Evolutionary conservation across 768 basidiomycete species (phyloP), one percentile per base, ranked within the genome.

Genomic region (Asterophora parasitica): DNA sequence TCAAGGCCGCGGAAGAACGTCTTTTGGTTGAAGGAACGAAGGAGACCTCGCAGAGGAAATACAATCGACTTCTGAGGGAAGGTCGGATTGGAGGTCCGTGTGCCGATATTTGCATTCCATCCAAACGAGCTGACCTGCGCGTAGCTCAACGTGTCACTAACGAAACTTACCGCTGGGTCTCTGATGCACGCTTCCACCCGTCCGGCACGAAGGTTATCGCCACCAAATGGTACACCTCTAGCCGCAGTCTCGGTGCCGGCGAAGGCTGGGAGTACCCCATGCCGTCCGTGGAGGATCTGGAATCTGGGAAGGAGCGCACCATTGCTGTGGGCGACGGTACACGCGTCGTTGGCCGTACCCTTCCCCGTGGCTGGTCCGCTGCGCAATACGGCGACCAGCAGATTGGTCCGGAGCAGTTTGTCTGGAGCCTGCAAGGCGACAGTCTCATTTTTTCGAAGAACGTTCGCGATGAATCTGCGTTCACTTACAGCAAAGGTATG

Each of bases 211-310:
- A 73, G 53, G 63, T 88, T 13, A 66, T 88, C 44, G 83, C 85
- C n/a, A 87, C 85, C 9, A 88, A 88, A 60, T 85, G 85, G 85
- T 87, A 85, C 53, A 85, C 80, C 19, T 79, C 78, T 4, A 53
- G 42, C 3, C 78, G 85, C 6, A 82, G 80, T 42, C 67, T 87
- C 27, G 83, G 82, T 30, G 84, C 83, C 1, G 84, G 83, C 1
- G 86, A 88, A 69, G 82, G 78, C 34, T 88, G 85, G 86, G 74
- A 79, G 58, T 88, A 82, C 50, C 39, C 62, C 5, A 70, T 83
- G 19, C 82, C 82, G 9, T 66, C 63, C n/a, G 50, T 73, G 16
- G 57, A 65, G 7, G 59, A 64, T 31, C 54, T 71, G 31, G 51
- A 51, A 19, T 36, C 35, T 11, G 17, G 44, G 35, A 43, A 48